phyloP scores from a whole-genome alignment of 768 basidiomycete genomes.

The Scleroderma citrinum region DNA sequence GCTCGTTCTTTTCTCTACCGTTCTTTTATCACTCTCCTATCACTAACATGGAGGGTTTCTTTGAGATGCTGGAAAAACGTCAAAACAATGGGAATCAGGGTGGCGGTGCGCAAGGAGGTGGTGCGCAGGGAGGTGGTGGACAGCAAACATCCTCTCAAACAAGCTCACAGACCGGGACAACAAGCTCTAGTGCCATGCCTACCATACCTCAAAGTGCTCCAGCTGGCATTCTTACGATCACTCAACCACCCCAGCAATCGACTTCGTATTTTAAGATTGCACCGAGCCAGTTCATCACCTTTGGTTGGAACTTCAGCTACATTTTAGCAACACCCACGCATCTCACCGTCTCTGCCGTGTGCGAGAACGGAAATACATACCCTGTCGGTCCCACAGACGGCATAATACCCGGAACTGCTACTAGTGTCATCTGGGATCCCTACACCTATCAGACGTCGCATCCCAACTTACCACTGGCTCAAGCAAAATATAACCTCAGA shows the following conservation, averaged over 20 bases:
- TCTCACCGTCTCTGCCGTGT: conserved; percentile 77
- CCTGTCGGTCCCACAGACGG: conserved; percentile 78
- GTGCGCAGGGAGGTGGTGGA: background rate
- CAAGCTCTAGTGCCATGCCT: conserved; percentile 6
- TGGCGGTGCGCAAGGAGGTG: background rate
- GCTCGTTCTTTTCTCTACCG: conserved; percentile 1
- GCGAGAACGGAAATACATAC: conserved; percentile 86
- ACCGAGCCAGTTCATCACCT: conserved; percentile 64
- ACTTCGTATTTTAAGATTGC: conserved; percentile 91
- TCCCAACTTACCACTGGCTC: conserved; percentile 62
- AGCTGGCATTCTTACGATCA: conserved; percentile 64
- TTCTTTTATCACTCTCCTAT: conserved; percentile 1
- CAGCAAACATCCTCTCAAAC: conserved; percentile 8
- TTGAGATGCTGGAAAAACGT: conserved; percentile 3
- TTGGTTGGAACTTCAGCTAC: conserved; percentile 86
- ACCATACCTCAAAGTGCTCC: conserved; percentile 47
- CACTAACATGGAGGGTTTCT: background rate
- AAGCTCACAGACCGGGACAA: background rate
- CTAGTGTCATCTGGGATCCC: conserved; percentile 73
- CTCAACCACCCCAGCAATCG: conserved; percentile 74
- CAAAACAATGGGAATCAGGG: conserved; percentile 2
- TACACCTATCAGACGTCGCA: conserved; percentile 61
- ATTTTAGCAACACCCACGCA: conserved; percentile 64
- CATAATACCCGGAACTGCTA: conserved; percentile 63
- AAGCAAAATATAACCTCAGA: conserved; percentile 69